phyloP scores from a whole-genome alignment of 1,284 basidiomycete genomes.

The Cutaneotrichosporon sp. region DNA sequence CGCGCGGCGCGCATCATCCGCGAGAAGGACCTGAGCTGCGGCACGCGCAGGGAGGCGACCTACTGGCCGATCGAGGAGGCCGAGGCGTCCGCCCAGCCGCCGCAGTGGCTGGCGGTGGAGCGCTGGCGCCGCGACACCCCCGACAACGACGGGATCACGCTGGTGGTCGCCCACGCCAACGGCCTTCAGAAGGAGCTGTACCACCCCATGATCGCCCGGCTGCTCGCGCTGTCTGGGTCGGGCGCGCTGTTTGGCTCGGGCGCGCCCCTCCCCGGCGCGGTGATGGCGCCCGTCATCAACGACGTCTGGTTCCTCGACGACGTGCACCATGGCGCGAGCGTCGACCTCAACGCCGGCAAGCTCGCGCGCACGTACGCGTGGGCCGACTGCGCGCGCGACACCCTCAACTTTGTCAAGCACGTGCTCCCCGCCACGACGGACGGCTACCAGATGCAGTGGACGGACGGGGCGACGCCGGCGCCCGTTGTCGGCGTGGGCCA shows the following conservation, averaged over 20 bases:
- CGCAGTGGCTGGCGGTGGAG: conserved; percentile 44
- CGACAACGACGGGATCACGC: conserved; percentile 59
- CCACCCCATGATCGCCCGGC: conserved; percentile 61
- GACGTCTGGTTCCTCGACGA: conserved; percentile 81
- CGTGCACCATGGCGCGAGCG: conserved; percentile 74
- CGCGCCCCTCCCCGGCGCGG: too few species aligned
- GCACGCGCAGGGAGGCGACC: background rate
- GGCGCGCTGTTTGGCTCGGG: conserved; percentile 12
- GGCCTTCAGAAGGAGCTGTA: conserved; percentile 79
- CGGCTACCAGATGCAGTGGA: conserved; percentile 39
- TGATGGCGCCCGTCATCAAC: conserved; percentile 58
- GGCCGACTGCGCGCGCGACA: conserved; percentile 53
- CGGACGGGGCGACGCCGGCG: conserved; percentile 48
- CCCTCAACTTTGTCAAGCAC: conserved; percentile 52
- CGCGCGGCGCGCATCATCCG: conserved; percentile 25
- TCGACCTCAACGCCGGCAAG: conserved; percentile 62
- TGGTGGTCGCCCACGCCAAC: conserved; percentile 75
- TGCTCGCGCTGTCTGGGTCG: conserved; percentile 43
- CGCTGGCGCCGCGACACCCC: conserved; percentile 24
- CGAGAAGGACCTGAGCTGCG: conserved; percentile 20
- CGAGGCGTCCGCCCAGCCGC: conserved; percentile 42
- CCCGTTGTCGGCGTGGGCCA: conserved; percentile 67
- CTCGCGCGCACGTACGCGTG: conserved; percentile 53
- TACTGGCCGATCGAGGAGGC: conserved; percentile 15
- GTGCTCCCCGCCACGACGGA: conserved; percentile 46